A percentile compares a stretch with the other conserved stretches of the same genome.
These are phyloP conservation scores for Austroboletus eburneus DNA, from an alignment of 768 basidiomycete genomes.

Conservation along the genomic window DNA sequence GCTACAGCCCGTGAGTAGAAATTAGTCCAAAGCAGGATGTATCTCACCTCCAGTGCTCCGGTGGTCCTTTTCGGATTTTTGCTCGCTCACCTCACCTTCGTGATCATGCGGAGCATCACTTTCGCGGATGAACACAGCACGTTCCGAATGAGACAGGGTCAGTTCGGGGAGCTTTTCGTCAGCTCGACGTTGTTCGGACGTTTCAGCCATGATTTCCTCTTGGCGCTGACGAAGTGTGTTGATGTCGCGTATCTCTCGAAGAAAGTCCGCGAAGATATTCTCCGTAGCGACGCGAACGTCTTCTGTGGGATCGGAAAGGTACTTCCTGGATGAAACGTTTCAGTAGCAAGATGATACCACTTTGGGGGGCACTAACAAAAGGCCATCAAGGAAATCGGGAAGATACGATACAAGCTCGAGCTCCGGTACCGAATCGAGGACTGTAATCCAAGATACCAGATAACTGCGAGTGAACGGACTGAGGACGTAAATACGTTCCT, in stretches of 20 bases:
- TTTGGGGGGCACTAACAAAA: slow-evolving; percentile 57
- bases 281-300: slow-evolving; percentile 92
- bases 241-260: slow-evolving; percentile 87
- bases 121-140: slow-evolving; percentile 51
- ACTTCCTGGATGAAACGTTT: slow-evolving; percentile 55
- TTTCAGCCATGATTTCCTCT: slow-evolving; percentile 50
- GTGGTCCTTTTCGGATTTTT: slow-evolving; percentile 43
- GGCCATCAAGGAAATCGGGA: slow-evolving; percentile 91
- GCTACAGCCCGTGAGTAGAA: slow-evolving; percentile 36
- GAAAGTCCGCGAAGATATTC: slow-evolving; percentile 81
- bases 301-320: slow-evolving; percentile 90
- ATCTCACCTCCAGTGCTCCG: slow-evolving; percentile 61
- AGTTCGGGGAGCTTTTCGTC: slow-evolving; percentile 58
- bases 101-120: slow-evolving; percentile 36
- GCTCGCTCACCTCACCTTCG: slow-evolving; percentile 43
- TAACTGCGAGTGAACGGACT: slow-evolving; percentile 95
- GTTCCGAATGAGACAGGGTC: slow-evolving; percentile 53
- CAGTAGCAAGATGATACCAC: slow-evolving; percentile 3
- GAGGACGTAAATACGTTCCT: slow-evolving; percentile 91
- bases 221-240: slow-evolving; percentile 66
- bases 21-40: background rate
- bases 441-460: slow-evolving; percentile 95
- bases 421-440: slow-evolving; percentile 94
- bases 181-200: slow-evolving; percentile 36
- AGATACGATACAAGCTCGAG: slow-evolving; percentile 92